Percentiles rank a stretch among this genome's conserved stretches.
Conservation (phyloP, 2,329 filamentous ascomycete genomes). For the Aspergillus cejpii region DNA sequence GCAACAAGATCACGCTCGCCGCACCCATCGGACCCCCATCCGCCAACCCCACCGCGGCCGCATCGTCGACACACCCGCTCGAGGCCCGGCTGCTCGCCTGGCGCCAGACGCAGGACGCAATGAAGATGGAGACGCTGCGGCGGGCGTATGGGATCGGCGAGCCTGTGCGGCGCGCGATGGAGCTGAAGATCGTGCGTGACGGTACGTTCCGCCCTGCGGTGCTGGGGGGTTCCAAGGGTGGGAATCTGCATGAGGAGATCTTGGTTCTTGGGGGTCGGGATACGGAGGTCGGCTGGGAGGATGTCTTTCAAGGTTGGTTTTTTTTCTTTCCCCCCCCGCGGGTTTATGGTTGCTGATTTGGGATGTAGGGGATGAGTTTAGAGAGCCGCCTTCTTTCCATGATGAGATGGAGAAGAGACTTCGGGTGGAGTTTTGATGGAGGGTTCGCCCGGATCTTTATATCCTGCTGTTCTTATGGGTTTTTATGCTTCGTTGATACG, state of each 20-base stretch:
- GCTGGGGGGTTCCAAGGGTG: slow-evolving; percentile 52
- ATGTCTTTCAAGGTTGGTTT: slow-evolving; percentile 67
- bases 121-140: slow-evolving; percentile 84
- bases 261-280: slow-evolving; percentile 64
- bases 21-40: slow-evolving; percentile 44
- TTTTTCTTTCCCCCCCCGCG: slow-evolving; percentile 9
- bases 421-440: slow-evolving; percentile 58
- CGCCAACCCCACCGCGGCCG: slow-evolving; percentile 33
- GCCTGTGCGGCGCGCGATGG: slow-evolving; percentile 88
- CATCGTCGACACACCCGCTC: slow-evolving; percentile 76
- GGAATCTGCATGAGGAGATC: slow-evolving; percentile 82
- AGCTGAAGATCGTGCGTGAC: slow-evolving; percentile 76
- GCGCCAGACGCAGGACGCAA: slow-evolving; percentile 77
- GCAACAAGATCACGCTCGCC: slow-evolving; percentile 67
- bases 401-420: slow-evolving; percentile 91
- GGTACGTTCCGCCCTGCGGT: slow-evolving; percentile 68
- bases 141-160: slow-evolving; percentile 88
- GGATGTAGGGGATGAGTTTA: slow-evolving; percentile 57
- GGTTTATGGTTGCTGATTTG: slow-evolving; percentile 6
- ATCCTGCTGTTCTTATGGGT: slow-evolving; percentile 2
- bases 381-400: slow-evolving; percentile 66
- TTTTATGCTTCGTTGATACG: slow-evolving; percentile 2
- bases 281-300: slow-evolving; percentile 78
- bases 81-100: slow-evolving; percentile 83
- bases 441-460: slow-evolving; percentile 5